Evolutionary conservation across 371 early-diverging fungal genomes (phyloP).

Genomic region (Syncephalastrum sp.): DNA sequence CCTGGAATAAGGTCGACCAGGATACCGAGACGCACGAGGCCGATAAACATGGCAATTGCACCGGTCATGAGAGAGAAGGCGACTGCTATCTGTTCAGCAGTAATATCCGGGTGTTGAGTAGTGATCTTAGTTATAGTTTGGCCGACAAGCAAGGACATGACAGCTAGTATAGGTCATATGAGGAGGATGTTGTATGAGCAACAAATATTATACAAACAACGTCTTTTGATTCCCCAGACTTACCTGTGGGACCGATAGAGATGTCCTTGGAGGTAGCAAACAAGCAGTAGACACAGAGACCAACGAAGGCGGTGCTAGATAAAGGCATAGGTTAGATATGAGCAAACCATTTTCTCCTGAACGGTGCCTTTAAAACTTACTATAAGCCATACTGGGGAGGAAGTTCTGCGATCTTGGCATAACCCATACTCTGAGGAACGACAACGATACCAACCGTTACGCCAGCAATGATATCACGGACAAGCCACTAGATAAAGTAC

Average conservation of each 20-base stretch:
- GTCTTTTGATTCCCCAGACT: not conserved
- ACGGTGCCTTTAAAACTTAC: constrained; percentile 33
- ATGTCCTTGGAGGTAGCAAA: constrained; percentile 88
- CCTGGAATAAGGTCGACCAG: constrained; percentile 91
- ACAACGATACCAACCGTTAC: constrained; percentile 83
- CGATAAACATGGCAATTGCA: constrained; percentile 65
- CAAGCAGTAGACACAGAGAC: constrained; percentile 73
- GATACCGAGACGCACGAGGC: constrained; percentile 78
- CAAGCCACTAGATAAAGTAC: constrained; percentile 56
- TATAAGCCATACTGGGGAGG: constrained; percentile 87
- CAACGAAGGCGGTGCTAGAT: constrained; percentile 62
- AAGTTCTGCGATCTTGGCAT: constrained; percentile 81
- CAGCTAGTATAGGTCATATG: constrained; percentile 47
- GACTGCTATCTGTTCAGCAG: constrained; percentile 52
- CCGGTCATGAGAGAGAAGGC: constrained; percentile 61
- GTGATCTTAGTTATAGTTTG: constrained; percentile 59
- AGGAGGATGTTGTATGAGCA: not conserved
- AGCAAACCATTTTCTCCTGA: not conserved
- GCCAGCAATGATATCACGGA: constrained; percentile 85
- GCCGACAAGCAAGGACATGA: constrained; percentile 78
- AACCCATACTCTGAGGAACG: constrained; percentile 85
- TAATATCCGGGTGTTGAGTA: constrained; percentile 27
- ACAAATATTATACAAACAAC: not conserved
- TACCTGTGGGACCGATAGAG: constrained; percentile 80
- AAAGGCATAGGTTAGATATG: not conserved